Evolutionary conservation across 2,329 filamentous ascomycete genomes (phyloP).

Genomic region (Fusarium sambucinum): DNA sequence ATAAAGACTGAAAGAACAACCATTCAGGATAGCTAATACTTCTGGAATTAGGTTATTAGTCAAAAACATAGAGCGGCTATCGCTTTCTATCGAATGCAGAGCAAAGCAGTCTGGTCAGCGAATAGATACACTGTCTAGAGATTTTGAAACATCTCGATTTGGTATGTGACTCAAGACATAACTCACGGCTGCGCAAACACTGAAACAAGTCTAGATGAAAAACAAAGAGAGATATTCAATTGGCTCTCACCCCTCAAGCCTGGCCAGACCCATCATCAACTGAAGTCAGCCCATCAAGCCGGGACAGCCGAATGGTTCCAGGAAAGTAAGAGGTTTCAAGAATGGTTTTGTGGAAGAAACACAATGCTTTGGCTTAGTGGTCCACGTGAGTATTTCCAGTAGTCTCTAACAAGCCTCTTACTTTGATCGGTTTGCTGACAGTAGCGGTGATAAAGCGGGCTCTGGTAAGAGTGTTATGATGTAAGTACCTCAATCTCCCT

Average conservation of each 20-base stretch:
- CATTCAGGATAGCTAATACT: not conserved
- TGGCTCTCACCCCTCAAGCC: not conserved
- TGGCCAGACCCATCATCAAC: not conserved
- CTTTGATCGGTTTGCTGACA: not conserved
- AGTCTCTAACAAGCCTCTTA: not conserved
- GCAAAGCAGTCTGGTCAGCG: not conserved
- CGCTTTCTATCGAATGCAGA: not conserved
- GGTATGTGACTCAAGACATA: not conserved
- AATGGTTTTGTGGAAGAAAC: not conserved
- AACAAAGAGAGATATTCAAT: not conserved
- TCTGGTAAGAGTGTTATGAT: not conserved
- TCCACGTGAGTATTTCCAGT: not conserved
- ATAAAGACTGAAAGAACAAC: not conserved
- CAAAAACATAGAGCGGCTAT: not conserved
- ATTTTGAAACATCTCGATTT: not conserved
- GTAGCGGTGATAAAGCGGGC: not conserved
- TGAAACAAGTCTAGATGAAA: not conserved
- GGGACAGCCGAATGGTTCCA: not conserved
- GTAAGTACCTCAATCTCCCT: not conserved
- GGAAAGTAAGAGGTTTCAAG: not conserved
- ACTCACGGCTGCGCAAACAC: not conserved
- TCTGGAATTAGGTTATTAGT: not conserved
- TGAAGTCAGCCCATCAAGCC: not conserved
- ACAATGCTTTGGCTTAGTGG: not conserved
- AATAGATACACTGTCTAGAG: not conserved